phyloP scores from a whole-genome alignment of 495 filamentous ascomycete genomes.

The Xylaria telfairii region DNA sequence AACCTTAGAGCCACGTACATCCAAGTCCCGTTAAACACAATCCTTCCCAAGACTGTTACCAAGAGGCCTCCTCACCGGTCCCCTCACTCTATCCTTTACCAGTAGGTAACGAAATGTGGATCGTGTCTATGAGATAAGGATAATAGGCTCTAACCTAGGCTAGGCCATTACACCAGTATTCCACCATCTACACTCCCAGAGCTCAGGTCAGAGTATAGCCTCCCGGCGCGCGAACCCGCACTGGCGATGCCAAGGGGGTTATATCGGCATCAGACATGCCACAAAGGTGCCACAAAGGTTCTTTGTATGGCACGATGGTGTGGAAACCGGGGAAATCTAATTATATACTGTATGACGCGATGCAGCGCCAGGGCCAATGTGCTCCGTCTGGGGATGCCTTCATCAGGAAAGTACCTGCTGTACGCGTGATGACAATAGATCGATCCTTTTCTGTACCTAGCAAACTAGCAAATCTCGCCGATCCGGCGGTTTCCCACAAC shows the following conservation, averaged over 20 bases:
- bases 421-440: constrained; percentile 21
- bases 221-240: neutral
- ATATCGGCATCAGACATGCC: neutral
- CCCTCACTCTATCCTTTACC: neutral
- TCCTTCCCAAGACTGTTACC: neutral
- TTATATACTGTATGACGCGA: constrained; percentile 13
- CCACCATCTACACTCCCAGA: neutral
- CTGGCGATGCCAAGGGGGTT: neutral
- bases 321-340: constrained; percentile 10
- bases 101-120: neutral
- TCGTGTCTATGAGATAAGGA: neutral
- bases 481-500: neutral
- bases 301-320: neutral
- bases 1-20: constrained; percentile 3
- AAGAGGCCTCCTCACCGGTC: constrained; percentile 1
- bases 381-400: neutral
- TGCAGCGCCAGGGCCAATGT: neutral
- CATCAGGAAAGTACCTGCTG: constrained; percentile 10
- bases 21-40: constrained; percentile 4
- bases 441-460: neutral
- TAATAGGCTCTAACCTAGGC: neutral
- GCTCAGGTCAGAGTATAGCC: neutral
- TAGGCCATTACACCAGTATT: neutral
- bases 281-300: neutral
- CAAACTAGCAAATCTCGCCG: constrained; percentile 1